Evolutionary conservation across 495 filamentous ascomycete species (phyloP), one percentile per base, ranked within the genome.

Genomic region (Aspergillus biplanus): DNA sequence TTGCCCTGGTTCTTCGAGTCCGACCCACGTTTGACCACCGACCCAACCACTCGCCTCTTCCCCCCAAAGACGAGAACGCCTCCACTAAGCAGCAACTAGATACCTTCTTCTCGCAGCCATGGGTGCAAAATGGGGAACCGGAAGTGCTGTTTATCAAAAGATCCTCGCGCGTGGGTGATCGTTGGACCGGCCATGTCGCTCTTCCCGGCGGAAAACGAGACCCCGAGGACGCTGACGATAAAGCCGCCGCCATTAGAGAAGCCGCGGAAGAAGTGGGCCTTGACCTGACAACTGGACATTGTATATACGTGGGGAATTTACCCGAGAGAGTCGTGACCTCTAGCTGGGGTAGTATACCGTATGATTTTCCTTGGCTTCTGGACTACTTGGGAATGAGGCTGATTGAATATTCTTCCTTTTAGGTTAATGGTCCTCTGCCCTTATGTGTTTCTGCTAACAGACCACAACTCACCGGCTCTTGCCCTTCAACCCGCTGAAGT

Each of bases 401-500:
- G 37, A 71, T 52, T 37, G 32, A 31, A 58, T 62, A 18, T 31
- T 27, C 6, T 50, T 34, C 31, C 46, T 65, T 56, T 12, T 61
- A 90, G 88, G 21, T 71, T 93, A 35, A 91, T 93, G 89, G 88
- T 92, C 3, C 83, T 93, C 6, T 92, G 89, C 63, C 89, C 90
- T 0, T 92, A 89, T 70, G 77, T 93, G 50, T 92, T 87, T 69
- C 75, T 93, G 27, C 71, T 85, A 35, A 89, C 85, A 12, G 80
- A 78, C 32, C 82, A 82, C 46, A 75, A 83, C 35, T 76, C 85
- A 9, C 86, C 88, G 1, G 74, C 83, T 8, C 77, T 92, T 15
- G 78, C 78, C 18, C 77, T 92, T 27, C 89, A 92, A 67, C 88
- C 89, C 2, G 83, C 86, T 4, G 90, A 93, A 75, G 88, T 92